Percentiles rank a stretch among this genome's conserved stretches.
Conservation (phyloP, 225 moss, liverwort and hornwort species). For the Asterella californica region DNA sequence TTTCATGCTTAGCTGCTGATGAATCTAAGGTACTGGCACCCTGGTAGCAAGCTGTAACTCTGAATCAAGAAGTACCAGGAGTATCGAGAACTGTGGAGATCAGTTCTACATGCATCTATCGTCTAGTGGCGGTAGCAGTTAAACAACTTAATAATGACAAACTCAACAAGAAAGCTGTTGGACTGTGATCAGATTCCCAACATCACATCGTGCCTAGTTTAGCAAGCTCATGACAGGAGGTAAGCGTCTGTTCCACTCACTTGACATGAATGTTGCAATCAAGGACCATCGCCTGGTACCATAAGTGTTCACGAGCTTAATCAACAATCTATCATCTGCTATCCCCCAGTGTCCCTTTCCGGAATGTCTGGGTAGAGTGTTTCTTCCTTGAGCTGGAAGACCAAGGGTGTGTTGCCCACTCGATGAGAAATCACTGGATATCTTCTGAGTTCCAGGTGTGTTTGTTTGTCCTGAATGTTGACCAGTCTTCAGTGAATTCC, state of each 20-base stretch:
- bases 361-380: conserved; percentile 23
- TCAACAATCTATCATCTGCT: conserved; percentile 51
- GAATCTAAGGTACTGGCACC: no score
- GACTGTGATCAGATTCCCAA: no score
- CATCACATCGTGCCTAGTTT: background rate
- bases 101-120: no score
- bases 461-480: conserved; percentile 6
- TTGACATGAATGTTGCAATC: conserved; percentile 61
- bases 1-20: no score
- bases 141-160: no score
- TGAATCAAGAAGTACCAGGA: no score
- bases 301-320: conserved; percentile 56
- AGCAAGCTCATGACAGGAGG: background rate
- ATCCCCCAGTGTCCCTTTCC: conserved; percentile 62
- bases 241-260: conserved; percentile 34
- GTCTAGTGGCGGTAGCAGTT: no score
- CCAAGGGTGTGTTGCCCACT: conserved; percentile 23
- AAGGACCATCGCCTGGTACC: conserved; percentile 66
- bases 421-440: background rate
- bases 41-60: no score
- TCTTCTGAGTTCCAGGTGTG: background rate
- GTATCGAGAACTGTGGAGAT: no score
- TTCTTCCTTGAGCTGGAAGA: conserved; percentile 26
- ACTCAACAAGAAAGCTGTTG: no score
- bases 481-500: background rate